Evolutionary conservation across 2,329 filamentous ascomycete species (phyloP).

Genomic region (Endocalyx cinctus): DNA sequence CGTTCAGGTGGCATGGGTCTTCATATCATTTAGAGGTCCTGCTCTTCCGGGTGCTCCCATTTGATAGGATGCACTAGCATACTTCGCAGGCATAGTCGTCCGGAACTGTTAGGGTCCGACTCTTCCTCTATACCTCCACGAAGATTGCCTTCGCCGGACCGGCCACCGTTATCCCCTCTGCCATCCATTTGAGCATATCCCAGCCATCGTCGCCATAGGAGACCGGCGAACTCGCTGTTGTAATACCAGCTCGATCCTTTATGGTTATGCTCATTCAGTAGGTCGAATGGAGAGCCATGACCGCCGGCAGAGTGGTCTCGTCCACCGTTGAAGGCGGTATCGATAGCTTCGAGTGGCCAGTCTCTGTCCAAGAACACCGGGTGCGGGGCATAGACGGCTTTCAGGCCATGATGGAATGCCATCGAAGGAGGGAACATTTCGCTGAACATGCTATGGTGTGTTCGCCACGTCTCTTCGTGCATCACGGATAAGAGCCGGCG

Average conservation of each 20-base stretch:
- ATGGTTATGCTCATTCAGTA: conserved; percentile 76
- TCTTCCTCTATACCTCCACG: conserved; percentile 51
- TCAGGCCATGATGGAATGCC: conserved; percentile 71
- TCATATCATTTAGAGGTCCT: conserved; percentile 20
- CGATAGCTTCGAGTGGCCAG: conserved; percentile 66
- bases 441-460: conserved; percentile 68
- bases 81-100: conserved; percentile 72
- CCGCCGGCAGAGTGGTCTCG: conserved; percentile 62
- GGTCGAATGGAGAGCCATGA: conserved; percentile 61
- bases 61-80: conserved; percentile 83
- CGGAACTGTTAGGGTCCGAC: conserved; percentile 39
- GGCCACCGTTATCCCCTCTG: conserved; percentile 44
- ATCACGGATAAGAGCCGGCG: conserved; percentile 63
- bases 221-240: conserved; percentile 69
- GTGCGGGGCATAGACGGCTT: conserved; percentile 76
- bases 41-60: conserved; percentile 49
- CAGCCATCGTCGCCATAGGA: conserved; percentile 78
- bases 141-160: conserved; percentile 40
- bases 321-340: conserved; percentile 75
- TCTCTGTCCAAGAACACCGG: conserved; percentile 73
- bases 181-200: conserved; percentile 52
- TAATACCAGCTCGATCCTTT: conserved; percentile 82
- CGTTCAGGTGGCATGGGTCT: no score
- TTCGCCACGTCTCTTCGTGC: conserved; percentile 67
- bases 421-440: conserved; percentile 73